Base-by-base conservation (phyloP, 495 filamentous ascomycete species). In the Talaromyces proteolyticus region DNA sequence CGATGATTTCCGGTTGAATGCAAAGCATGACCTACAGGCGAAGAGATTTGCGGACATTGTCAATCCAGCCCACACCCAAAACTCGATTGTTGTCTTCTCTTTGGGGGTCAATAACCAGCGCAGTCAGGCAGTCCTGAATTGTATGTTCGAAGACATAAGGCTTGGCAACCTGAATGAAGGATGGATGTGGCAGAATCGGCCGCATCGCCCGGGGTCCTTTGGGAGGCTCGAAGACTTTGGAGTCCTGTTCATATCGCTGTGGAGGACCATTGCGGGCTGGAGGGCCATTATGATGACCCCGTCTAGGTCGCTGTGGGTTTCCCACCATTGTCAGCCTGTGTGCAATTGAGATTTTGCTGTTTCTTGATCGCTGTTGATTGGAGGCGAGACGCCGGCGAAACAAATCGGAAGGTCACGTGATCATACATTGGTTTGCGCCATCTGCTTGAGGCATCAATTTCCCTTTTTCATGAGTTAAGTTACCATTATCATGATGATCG, bases 41-140 rank as follows among this genome's bases (percentile, higher is more conserved):
- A 25, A 95, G 68, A 29, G 72, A 75, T 52, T 78, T 80, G 20
- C 90, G 77, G 11, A 91, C 85, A 58, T 77, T 84, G 60, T 92
- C 87, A 44, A 95, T 88, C 79, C 88, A 86, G 6, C 84, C 74
- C 0, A 94, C 81, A 29, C 89, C 90, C 53, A 87, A 84, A 16
- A 94, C 63, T 26, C 89, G 79, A 43, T 84, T 71, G 25, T 61
- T 73, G 53, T 91, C 87, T 58, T 95, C 89, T 18, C 77, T 75
- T 16, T 74, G 71, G 34, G 80, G 75, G 44, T 74, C 77, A 25
- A 80, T 68, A 0, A 75, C 75, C 60, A 76, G 70, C 11, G 66
- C 68, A 1, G 67, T 62, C n/a, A 86, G 68, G 49, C 78, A 82
- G 53, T 73, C 67, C 50, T 82, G 74, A 19, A 86, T 72, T 26